Evolutionary conservation across 345 rosid genomes (phyloP).

Genomic region (Populus alba): DNA sequence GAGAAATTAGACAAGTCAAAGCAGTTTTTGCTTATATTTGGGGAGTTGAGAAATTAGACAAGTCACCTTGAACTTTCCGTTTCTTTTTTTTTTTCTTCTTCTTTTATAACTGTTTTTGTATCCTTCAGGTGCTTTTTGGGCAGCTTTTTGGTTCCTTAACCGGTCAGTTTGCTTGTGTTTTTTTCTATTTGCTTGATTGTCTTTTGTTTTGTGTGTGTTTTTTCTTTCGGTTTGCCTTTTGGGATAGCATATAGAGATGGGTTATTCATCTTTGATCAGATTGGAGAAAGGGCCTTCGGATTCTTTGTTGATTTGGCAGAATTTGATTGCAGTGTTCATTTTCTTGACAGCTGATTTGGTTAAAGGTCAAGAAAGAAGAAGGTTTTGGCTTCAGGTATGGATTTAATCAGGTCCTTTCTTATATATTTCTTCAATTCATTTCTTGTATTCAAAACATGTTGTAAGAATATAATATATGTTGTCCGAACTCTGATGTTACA

Average conservation of each 20-base stretch:
- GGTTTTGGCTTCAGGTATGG: background rate
- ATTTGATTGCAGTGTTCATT: background rate
- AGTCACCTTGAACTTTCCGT: slow-evolving; percentile 4
- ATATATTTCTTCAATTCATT: background rate
- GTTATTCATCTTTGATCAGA: slow-evolving; percentile 10
- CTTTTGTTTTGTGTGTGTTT: background rate
- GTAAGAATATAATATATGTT: background rate
- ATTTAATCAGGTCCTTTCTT: background rate
- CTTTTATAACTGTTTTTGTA: background rate
- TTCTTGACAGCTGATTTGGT: background rate
- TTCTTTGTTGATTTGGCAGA: slow-evolving; percentile 9
- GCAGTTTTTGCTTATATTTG: background rate
- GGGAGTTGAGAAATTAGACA: background rate
- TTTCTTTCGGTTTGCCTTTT: too few species aligned
- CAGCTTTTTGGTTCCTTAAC: slow-evolving; percentile 2
- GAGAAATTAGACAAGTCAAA: too few species aligned
- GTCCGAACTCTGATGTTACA: too few species aligned
- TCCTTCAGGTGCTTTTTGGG: background rate
- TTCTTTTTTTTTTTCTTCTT: background rate
- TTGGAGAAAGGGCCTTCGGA: background rate
- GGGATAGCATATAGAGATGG: background rate
- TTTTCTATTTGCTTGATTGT: background rate
- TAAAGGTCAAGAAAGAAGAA: background rate
- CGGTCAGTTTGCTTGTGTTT: slow-evolving; percentile 6
- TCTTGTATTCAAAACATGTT: background rate